A percentile compares a stretch with the other conserved stretches of the same genome.
phyloP scores from a whole-genome alignment of 2,329 filamentous ascomycete species.

The Pyrenophora tritici-repentis region DNA sequence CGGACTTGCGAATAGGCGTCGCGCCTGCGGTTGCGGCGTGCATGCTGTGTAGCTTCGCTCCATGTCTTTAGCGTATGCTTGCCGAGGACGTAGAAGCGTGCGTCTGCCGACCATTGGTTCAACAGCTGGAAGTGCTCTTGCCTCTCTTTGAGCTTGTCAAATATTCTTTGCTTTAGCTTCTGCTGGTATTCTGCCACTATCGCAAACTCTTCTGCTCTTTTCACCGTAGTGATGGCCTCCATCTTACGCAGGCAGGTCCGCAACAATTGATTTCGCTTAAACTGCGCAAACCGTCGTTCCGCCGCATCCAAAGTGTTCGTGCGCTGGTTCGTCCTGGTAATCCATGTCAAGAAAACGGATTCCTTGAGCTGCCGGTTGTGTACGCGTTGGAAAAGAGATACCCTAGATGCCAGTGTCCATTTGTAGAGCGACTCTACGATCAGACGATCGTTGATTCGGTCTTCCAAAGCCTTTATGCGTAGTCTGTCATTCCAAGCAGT shows the following conservation, averaged over 20 bases:
- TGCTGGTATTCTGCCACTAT: slow-evolving; percentile 51
- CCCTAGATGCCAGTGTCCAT: slow-evolving; percentile 61
- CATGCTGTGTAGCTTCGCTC: slow-evolving; percentile 56
- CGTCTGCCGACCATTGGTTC: slow-evolving; percentile 59
- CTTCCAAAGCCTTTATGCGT: slow-evolving; percentile 57
- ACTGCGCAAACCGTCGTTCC: slow-evolving; percentile 37
- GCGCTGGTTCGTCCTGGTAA: slow-evolving; percentile 34
- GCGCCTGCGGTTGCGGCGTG: slow-evolving; percentile 58
- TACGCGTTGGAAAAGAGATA: slow-evolving; percentile 48
- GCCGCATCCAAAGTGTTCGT: slow-evolving; percentile 35
- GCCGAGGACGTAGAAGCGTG: slow-evolving; percentile 61
- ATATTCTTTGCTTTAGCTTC: slow-evolving; percentile 45
- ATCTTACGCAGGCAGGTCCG: slow-evolving; percentile 35
- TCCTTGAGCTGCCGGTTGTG: slow-evolving; percentile 39
- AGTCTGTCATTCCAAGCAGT: slow-evolving; percentile 66
- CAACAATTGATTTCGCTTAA: slow-evolving; percentile 38
- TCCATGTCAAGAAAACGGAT: slow-evolving; percentile 36
- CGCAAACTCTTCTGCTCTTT: slow-evolving; percentile 39
- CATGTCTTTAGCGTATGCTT: slow-evolving; percentile 57
- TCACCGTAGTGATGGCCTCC: slow-evolving; percentile 31
- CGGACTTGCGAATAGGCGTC: slow-evolving; percentile 61
- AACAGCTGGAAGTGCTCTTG: slow-evolving; percentile 54
- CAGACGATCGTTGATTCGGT: slow-evolving; percentile 61
- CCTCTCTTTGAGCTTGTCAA: slow-evolving; percentile 44
- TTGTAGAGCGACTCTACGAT: slow-evolving; percentile 62